Percentiles rank a stretch among this genome's conserved stretches.
Evolutionary conservation across 148 eudicot genomes (phyloP).

Genomic region (Heliosperma pusillum): DNA sequence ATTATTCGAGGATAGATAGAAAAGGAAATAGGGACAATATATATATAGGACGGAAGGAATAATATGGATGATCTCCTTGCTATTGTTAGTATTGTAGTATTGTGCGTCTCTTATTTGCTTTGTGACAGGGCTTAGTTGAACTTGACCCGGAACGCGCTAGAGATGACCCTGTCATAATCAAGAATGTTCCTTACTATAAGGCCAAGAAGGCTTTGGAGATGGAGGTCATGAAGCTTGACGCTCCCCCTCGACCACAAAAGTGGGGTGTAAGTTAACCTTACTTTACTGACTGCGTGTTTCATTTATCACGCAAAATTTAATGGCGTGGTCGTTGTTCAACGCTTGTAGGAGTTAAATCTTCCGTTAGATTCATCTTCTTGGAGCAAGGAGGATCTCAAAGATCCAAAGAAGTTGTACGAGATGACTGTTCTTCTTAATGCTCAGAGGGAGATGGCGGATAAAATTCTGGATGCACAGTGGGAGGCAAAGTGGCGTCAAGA

Average conservation of each 20-base stretch:
- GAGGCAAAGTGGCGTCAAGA: slow-evolving; percentile 88
- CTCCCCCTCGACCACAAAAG: slow-evolving; percentile 78
- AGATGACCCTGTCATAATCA: slow-evolving; percentile 75
- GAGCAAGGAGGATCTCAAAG: slow-evolving; percentile 84
- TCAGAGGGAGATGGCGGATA: slow-evolving; percentile 74
- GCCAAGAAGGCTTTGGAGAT: slow-evolving; percentile 69
- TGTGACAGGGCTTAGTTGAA: slow-evolving; percentile 60
- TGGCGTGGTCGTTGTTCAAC: neutral
- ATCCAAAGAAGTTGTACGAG: slow-evolving; percentile 77
- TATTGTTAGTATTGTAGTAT: too few species aligned
- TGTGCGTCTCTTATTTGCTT: slow-evolving; percentile 1
- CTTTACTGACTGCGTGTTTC: neutral
- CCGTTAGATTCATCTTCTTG: slow-evolving; percentile 79
- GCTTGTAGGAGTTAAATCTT: slow-evolving; percentile 66
- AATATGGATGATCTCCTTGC: slow-evolving; percentile 6
- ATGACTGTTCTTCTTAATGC: slow-evolving; percentile 90
- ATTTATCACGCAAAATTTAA: neutral
- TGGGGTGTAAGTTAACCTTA: slow-evolving; percentile 68
- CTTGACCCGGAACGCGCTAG: slow-evolving; percentile 84
- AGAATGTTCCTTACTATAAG: slow-evolving; percentile 68
- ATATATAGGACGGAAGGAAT: too few species aligned
- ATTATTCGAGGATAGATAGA: too few species aligned
- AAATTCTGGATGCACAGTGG: slow-evolving; percentile 83
- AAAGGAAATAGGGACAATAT: too few species aligned
- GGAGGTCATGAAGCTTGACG: slow-evolving; percentile 80